These are phyloP conservation scores for Crithidia brevicula DNA, from an alignment of 208 protist species.

Conservation along the genomic window DNA sequence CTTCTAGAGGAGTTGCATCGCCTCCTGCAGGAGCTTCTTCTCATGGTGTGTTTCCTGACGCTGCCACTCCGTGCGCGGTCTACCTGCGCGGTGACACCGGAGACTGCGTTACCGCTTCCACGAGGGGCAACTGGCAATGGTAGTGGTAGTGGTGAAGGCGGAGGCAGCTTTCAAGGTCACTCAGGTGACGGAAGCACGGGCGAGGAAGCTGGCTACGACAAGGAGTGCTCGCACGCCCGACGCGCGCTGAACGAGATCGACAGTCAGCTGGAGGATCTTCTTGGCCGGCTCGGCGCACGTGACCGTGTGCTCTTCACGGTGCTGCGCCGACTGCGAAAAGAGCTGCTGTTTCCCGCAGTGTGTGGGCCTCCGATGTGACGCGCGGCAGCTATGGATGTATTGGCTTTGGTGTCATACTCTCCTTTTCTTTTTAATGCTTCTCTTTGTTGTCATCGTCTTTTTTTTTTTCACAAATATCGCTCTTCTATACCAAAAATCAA, in stretches of 20 bases:
- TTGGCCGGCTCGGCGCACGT: constrained; percentile 23
- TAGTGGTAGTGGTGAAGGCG: too few relatives aligned
- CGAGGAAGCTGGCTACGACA: constrained; percentile 1
- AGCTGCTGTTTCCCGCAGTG: constrained; percentile 21
- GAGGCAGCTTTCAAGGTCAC: neutral
- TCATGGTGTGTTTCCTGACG: neutral
- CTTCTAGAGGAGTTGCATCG: neutral
- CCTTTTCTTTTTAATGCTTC: too few relatives aligned
- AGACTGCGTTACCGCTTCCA: neutral
- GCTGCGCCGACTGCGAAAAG: constrained; percentile 26
- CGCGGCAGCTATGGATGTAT: too few relatives aligned
- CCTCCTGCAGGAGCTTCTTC: neutral
- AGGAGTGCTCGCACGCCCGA: constrained; percentile 13
- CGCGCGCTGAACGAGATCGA: constrained; percentile 8
- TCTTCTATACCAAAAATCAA: too few relatives aligned
- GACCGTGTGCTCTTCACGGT: constrained; percentile 17
- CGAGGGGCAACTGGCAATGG: too few relatives aligned
- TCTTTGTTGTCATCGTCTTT: too few relatives aligned
- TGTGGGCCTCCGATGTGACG: constrained; percentile 7
- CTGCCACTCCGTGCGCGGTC: neutral
- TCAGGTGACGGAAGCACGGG: neutral
- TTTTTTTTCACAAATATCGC: too few relatives aligned
- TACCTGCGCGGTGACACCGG: neutral
- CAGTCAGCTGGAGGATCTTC: constrained; percentile 12
- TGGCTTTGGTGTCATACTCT: too few relatives aligned